phyloP scores from a whole-genome alignment of 345 rosid species.

The Rhizophora mangle region DNA sequence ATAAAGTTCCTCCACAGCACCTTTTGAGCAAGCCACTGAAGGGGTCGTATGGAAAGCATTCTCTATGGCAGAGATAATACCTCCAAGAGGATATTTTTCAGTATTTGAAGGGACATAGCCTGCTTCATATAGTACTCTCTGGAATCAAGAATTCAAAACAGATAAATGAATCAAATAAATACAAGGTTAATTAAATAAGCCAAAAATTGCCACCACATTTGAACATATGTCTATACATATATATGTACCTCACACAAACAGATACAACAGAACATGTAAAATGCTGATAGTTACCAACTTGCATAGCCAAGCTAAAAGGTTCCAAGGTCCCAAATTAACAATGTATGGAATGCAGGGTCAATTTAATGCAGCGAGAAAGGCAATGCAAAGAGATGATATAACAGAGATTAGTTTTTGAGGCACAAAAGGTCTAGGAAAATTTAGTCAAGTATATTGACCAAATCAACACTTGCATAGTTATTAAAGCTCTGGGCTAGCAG shows the following conservation, averaged over 20 bases:
- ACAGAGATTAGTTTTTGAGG: neutral
- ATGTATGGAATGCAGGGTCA: neutral
- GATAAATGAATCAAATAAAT: slow-evolving; percentile 7
- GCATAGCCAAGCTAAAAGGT: neutral
- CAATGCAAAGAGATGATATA: neutral
- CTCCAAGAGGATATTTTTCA: slow-evolving; percentile 88
- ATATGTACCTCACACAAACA: too few species aligned
- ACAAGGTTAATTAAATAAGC: neutral
- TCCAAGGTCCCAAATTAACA: neutral
- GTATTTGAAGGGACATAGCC: slow-evolving; percentile 88
- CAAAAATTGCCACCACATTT: too few species aligned
- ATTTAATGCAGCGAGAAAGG: neutral
- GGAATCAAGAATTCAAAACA: slow-evolving; percentile 20
- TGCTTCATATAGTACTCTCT: slow-evolving; percentile 76
- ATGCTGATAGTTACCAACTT: neutral
- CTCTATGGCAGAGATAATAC: slow-evolving; percentile 78
- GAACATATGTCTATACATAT: too few species aligned
- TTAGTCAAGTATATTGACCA: neutral
- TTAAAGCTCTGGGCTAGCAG: too few species aligned
- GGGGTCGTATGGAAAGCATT: slow-evolving; percentile 82
- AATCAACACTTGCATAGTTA: too few species aligned
- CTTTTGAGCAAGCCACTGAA: slow-evolving; percentile 57
- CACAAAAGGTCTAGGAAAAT: neutral
- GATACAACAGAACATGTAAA: neutral
- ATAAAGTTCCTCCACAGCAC: slow-evolving; percentile 63